These are phyloP conservation scores for Arthrinium puccinioides DNA, from an alignment of 2,329 filamentous ascomycete species.

Conservation along the genomic window DNA sequence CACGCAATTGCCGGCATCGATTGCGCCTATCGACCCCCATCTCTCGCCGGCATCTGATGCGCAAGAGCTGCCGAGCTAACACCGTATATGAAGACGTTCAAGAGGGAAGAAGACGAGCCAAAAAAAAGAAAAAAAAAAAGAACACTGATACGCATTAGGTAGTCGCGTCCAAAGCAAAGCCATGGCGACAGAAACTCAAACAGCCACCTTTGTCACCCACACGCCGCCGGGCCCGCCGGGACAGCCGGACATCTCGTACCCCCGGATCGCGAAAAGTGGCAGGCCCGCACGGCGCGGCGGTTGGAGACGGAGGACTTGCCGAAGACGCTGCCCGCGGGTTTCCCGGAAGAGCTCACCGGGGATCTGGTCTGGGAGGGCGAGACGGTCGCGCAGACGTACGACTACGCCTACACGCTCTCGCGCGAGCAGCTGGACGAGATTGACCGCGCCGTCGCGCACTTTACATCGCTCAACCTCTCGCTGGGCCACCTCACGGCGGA, in stretches of 20 bases:
- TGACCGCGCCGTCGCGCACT: conserved; percentile 29
- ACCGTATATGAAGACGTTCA: too few relatives aligned
- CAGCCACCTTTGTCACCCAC: too few relatives aligned
- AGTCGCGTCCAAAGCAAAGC: too few relatives aligned
- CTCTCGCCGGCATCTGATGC: too few relatives aligned
- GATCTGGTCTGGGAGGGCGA: conserved; percentile 51
- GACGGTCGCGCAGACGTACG: conserved; percentile 35
- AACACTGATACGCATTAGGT: too few relatives aligned
- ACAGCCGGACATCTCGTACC: conserved; percentile 54
- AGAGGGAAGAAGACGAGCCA: too few relatives aligned
- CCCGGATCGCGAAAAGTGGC: conserved; percentile 46
- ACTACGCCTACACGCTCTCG: conserved; percentile 47
- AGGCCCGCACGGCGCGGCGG: conserved; percentile 38
- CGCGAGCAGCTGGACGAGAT: conserved; percentile 42
- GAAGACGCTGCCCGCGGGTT: conserved; percentile 38
- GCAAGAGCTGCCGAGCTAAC: too few relatives aligned
- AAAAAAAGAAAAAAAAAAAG: too few relatives aligned
- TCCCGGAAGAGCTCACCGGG: conserved; percentile 39
- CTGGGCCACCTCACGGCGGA: conserved; percentile 36
- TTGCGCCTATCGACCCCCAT: too few relatives aligned
- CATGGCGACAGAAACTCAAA: too few relatives aligned
- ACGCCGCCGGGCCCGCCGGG: conserved; percentile 25
- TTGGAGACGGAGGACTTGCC: conserved; percentile 31
- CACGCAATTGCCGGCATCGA: too few relatives aligned
- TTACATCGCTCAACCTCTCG: conserved; percentile 28